Base-by-base conservation (phyloP, 768 basidiomycete species). In the Suillus fuscotomentosus region DNA sequence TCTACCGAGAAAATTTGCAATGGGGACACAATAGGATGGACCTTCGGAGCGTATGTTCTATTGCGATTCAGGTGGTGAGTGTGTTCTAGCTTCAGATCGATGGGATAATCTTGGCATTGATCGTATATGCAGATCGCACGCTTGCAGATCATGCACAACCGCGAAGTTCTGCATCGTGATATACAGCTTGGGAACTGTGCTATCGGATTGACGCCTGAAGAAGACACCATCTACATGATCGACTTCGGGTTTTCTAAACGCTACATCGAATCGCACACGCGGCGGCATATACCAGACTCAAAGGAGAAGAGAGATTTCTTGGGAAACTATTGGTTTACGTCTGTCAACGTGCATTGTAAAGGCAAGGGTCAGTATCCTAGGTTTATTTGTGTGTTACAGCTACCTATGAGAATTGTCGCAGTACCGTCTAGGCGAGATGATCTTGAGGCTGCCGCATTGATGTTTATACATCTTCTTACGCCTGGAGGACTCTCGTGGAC, bases 311-410 rank as follows among this genome's bases (percentile, higher is more conserved):
- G 89, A 48, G 88, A 91, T 69, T 92, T 93, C 67, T 86, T 92
- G 60, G 91, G 91, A 31, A 93, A 93, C 72, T 93, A 92, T 71
- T 93, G 90, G 89, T 93, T 93, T 72, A 87, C 85, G 78, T 88
- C 91, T 13, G 83, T 92, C 4, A 84, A 83, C 47, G 91, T 92
- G 13, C 91, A 93, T 73, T 93, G 91, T 69, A 84, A 85, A 56
- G 88, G 88, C 61, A 87, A 85, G 81, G 89, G 91, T 89, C 66
- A 67, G 77, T 68, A 43, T 69, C 61, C 45, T 34, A 47, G 57
- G 24, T 61, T 61, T 64, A 62, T 68, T 61, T 62, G 57, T 62
- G 62, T 42, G 60, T 71, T 66, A 31, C 31, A 8, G 22, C 45
- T 72, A 60, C 61, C 61, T 71, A 68, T 70, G 63, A 75, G 14